phyloP scores from a whole-genome alignment of 768 basidiomycete species.

The Boletus barrowsii region DNA sequence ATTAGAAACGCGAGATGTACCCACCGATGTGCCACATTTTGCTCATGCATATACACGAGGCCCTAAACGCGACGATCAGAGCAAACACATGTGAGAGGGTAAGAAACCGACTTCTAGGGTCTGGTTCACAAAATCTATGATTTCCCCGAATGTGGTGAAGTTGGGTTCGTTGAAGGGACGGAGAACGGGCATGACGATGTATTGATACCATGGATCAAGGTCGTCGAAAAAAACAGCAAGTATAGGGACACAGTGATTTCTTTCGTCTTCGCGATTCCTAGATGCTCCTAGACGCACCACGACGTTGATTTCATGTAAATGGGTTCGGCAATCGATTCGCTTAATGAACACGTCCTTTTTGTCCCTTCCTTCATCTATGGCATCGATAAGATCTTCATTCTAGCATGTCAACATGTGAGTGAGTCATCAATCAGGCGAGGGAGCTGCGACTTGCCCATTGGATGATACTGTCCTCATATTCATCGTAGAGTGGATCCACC shows the following conservation, averaged over 20 bases:
- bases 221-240: too few relatives aligned
- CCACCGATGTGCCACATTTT: slow-evolving; percentile 36
- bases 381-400: slow-evolving; percentile 3
- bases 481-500: background rate
- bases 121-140: slow-evolving; percentile 26
- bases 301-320: slow-evolving; percentile 4
- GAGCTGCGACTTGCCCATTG: background rate
- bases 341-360: slow-evolving; percentile 13
- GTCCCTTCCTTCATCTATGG: background rate
- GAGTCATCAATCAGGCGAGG: too few relatives aligned
- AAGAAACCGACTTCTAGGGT: slow-evolving; percentile 19
- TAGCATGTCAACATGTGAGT: too few relatives aligned
- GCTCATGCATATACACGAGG: slow-evolving; percentile 34
- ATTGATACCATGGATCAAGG: background rate
- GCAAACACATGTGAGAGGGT: fast-evolving
- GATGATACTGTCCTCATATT: background rate
- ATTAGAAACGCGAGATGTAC: background rate
- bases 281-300: background rate
- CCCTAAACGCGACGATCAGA: slow-evolving; percentile 18
- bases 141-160: slow-evolving; percentile 26
- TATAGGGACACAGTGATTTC: background rate
- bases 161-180: slow-evolving; percentile 21
- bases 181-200: slow-evolving; percentile 31
- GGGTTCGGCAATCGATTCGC: background rate
- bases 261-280: background rate